phyloP scores from a whole-genome alignment of 2,329 filamentous ascomycete genomes.

The Colletotrichum scovillei region DNA sequence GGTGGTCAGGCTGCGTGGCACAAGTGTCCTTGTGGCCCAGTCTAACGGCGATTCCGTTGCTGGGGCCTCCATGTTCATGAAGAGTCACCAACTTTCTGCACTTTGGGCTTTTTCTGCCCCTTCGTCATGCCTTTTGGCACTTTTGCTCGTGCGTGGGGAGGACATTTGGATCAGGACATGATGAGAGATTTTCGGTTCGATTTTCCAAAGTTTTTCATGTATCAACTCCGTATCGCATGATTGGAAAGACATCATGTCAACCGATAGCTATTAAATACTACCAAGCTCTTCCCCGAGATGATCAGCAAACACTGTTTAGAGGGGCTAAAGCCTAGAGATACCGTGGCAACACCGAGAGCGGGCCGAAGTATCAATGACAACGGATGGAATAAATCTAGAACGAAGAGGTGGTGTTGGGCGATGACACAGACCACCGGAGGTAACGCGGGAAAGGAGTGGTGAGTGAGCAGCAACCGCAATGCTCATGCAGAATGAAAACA shows the following conservation, averaged over 20 bases:
- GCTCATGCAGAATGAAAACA: no score
- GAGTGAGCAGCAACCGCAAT: no score
- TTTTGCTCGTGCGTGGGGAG: neutral
- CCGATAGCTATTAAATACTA: neutral
- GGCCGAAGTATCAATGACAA: neutral
- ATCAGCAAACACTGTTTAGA: slow-evolving; percentile 29
- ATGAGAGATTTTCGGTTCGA: neutral
- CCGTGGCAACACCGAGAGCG: neutral
- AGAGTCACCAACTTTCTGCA: neutral
- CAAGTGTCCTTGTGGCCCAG: neutral
- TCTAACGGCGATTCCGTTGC: slow-evolving; percentile 27
- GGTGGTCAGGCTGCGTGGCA: neutral
- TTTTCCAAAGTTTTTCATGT: neutral
- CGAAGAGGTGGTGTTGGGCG: neutral
- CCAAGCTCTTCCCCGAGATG: slow-evolving; percentile 3
- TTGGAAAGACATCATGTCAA: neutral
- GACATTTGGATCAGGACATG: neutral
- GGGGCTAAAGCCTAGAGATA: slow-evolving; percentile 1
- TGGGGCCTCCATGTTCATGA: slow-evolving; percentile 3
- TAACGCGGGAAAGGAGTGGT: no score
- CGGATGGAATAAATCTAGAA: neutral
- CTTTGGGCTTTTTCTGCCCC: neutral
- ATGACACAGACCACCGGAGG: no score
- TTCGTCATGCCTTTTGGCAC: neutral
- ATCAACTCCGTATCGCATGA: neutral